Evolutionary conservation across 176 grass and related monocot species (phyloP), one percentile per base, ranked within the genome.

Genomic region (Microstegium vimineum): DNA sequence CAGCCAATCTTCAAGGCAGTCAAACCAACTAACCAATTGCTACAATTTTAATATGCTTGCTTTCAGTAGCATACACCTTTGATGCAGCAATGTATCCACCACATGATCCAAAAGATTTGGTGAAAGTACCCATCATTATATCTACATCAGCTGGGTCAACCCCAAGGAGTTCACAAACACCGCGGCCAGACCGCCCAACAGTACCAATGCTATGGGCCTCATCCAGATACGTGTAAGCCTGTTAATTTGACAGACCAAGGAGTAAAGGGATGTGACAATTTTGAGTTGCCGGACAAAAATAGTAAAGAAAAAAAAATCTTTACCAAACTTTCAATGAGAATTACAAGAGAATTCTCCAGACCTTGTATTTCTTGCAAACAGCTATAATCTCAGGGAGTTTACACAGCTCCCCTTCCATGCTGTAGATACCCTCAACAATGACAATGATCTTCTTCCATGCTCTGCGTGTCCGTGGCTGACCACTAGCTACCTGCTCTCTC

Each of bases 331-430:
- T 56, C 52, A 57, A 3, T 22, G 20, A 56, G 51, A 84, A 54
- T 2, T 45, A 87, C 78, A 79, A 62, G 33, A 15, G 78, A 82
- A 64, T 17, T 79, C 41, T 17, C 41, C 11, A 0, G 47, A 95
- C 93, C 90, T 95, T 95, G 49, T 92, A 95, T 82, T 95, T 95
- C 80, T 95, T 95, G 90, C 93, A 95, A 34, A 95, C 90, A 78
- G 90, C 86, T 75, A 92, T 89, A 23, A 95, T 87, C 82, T 95
- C 90, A 75, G 93, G 93, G 37, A 95, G 88, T 80, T 92, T 95
- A 86, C 93, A 92, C 28, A 95, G 78, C 78, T 95, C 90, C 62
- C 93, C 93, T 89, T 95, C 93, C 93, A 95, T 95, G 70, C 93
- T 95, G 62, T 95, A 95, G 63, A 95, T 95, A 60, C 93, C 90